phyloP scores from a whole-genome alignment of 768 basidiomycete genomes.

The Kwoniella pini region DNA sequence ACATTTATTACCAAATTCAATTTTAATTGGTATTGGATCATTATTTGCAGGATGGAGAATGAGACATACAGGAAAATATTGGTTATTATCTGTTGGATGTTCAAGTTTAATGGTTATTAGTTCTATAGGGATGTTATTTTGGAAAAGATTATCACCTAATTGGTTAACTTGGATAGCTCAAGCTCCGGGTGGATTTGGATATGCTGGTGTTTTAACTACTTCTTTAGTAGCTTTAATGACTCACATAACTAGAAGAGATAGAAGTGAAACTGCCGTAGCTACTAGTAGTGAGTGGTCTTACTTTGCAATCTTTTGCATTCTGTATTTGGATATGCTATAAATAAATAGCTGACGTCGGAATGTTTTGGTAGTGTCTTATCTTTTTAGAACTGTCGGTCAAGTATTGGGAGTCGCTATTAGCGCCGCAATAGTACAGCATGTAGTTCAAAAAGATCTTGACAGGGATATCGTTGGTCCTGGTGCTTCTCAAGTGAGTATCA shows the following conservation, averaged over 20 bases:
- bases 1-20: constrained; percentile 85
- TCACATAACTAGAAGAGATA: constrained; percentile 36
- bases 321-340: no score
- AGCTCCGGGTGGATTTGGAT: constrained; percentile 45
- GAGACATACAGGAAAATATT: constrained; percentile 74
- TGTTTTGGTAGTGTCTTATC: constrained; percentile 72
- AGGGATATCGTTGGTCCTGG: constrained; percentile 74
- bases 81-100: constrained; percentile 64
- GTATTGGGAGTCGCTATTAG: constrained; percentile 90
- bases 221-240: constrained; percentile 52
- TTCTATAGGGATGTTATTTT: constrained; percentile 64
- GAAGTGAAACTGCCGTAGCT: constrained; percentile 61
- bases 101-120: constrained; percentile 62
- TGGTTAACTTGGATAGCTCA: constrained; percentile 49
- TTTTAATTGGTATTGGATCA: constrained; percentile 80
- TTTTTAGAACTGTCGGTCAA: constrained; percentile 91
- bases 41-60: constrained; percentile 79
- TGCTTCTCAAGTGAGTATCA: constrained; percentile 56
- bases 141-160: constrained; percentile 62
- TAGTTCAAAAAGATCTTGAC: constrained; percentile 70
- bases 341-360: neutral
- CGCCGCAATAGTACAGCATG: constrained; percentile 78
- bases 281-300: constrained; percentile 85
- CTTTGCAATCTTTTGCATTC: no score
- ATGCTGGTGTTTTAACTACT: constrained; percentile 46